These are phyloP conservation scores for Hypericum androsaemum DNA, from an alignment of 345 rosid genomes.

Conservation along the genomic window DNA sequence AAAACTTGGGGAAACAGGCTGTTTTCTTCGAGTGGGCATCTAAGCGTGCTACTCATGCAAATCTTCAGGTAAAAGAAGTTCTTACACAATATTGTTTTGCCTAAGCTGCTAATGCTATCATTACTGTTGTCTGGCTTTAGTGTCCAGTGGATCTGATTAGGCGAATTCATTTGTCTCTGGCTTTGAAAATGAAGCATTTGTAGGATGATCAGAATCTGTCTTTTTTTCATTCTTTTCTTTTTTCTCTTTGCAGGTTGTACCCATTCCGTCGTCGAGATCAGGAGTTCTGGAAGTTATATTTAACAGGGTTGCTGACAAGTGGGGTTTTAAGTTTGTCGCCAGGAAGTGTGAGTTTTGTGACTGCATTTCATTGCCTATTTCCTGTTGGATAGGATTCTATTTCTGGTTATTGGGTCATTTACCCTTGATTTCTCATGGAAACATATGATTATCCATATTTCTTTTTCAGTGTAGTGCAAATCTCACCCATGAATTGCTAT, in stretches of 20 bases:
- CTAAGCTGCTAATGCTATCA: background rate
- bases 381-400: background rate
- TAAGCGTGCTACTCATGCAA: constrained; percentile 68
- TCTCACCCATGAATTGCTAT: too few species aligned
- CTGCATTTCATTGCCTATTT: constrained; percentile 3
- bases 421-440: too few species aligned
- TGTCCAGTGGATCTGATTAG: background rate
- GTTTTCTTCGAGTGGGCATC: constrained; percentile 86
- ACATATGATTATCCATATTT: too few species aligned
- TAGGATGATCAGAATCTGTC: background rate
- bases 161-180: background rate
- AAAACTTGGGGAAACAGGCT: constrained; percentile 53
- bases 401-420: too few species aligned
- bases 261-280: constrained; percentile 66
- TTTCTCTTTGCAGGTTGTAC: constrained; percentile 43
- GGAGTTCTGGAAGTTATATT: constrained; percentile 51
- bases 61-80: constrained; percentile 57
- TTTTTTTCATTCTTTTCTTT: background rate
- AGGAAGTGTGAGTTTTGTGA: constrained; percentile 42
- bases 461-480: too few species aligned
- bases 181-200: too few species aligned
- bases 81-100: background rate
- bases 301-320: constrained; percentile 67
- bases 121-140: too few species aligned
- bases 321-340: constrained; percentile 64